Evolutionary conservation across 1,284 basidiomycete species (phyloP), one percentile per base, ranked within the genome.

Genomic region (Naganishia liquefaciens): DNA sequence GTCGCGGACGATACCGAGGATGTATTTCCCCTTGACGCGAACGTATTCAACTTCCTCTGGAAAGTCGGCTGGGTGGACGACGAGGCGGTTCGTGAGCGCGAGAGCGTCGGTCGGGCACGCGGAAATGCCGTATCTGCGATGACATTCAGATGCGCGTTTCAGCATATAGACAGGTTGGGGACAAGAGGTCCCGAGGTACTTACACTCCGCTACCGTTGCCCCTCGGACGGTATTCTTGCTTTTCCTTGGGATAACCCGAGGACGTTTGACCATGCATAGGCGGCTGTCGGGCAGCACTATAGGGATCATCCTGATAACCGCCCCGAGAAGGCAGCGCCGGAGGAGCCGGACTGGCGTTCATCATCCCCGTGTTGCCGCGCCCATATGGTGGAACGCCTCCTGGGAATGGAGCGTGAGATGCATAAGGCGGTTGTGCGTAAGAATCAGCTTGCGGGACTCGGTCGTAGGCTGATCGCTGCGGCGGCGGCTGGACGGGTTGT

Each of bases 41-140:
- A 91, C 87, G 78, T 91, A 90, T 68, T 87, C 84, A 17, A 86
- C 85, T 21, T 85, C 80, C 11, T 68, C 69, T 10, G 80, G 77
- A 71, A 93, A 93, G 77, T 94, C 91, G 10, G 80, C 66, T 1
- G 88, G 86, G 76, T 90, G 82, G 27, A 92, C 89, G 47, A 93
- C 84, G 19, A 94, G 76, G 68, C 89, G 87, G 76, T 93, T 94
- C n/a, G 85, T 85, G 66, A 92, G 81, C 0, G 91, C 92, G 39
- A 92, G 72, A 10, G 74, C 83, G 13, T 83, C 75, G 19, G 72
- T 75, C 5, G 81, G 81, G 51, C 79, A 80, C 3, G 78, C 73
- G 25, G 76, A 78, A 53, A 81, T 77, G 51, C 74, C 71, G 68
- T 74, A 81, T 5, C 74, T 75, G 63, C 1, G 33, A 13, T n/a